Percentiles rank a stretch among this genome's conserved stretches.
These are phyloP conservation scores for Microdochium bolleyi DNA, from an alignment of 2,329 filamentous ascomycete species.

Conservation along the genomic window DNA sequence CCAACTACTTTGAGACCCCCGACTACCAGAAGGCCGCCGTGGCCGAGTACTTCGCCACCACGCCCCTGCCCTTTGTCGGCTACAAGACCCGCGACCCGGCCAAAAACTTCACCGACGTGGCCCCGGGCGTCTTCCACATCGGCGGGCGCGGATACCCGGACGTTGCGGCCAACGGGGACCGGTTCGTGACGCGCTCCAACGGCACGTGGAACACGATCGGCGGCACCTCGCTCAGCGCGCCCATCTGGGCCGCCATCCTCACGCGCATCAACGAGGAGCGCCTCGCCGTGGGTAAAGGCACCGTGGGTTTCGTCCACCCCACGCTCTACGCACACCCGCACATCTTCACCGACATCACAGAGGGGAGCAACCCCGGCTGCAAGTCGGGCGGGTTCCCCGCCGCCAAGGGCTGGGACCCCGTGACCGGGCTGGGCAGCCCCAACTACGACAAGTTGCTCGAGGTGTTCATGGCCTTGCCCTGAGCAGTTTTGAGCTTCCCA, in stretches of 20 bases:
- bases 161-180: constrained; percentile 33
- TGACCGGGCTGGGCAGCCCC: constrained; percentile 26
- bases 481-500: constrained; percentile 6
- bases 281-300: constrained; percentile 31
- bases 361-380: constrained; percentile 27
- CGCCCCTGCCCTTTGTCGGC: constrained; percentile 15
- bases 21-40: constrained; percentile 18
- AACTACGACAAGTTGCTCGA: constrained; percentile 23
- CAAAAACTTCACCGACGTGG: constrained; percentile 23
- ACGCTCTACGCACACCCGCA: constrained; percentile 37
- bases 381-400: constrained; percentile 31
- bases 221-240: constrained; percentile 42
- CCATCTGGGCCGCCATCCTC: constrained; percentile 36
- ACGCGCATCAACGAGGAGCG: constrained; percentile 43
- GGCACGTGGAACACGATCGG: constrained; percentile 28
- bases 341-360: constrained; percentile 28
- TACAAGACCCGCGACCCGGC: constrained; percentile 23
- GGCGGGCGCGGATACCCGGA: constrained; percentile 40
- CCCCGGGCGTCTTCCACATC: constrained; percentile 29
- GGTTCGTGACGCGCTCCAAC: constrained; percentile 22
- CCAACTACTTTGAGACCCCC: constrained; percentile 21
- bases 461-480: constrained; percentile 21
- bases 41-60: constrained; percentile 12
- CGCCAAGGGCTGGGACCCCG: constrained; percentile 30
- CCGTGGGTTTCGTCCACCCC: constrained; percentile 44